A percentile compares a stretch with the other conserved stretches of the same genome.
Evolutionary conservation across 2,329 filamentous ascomycete genomes (phyloP).

Genomic region (Trichoderma simmonsii): DNA sequence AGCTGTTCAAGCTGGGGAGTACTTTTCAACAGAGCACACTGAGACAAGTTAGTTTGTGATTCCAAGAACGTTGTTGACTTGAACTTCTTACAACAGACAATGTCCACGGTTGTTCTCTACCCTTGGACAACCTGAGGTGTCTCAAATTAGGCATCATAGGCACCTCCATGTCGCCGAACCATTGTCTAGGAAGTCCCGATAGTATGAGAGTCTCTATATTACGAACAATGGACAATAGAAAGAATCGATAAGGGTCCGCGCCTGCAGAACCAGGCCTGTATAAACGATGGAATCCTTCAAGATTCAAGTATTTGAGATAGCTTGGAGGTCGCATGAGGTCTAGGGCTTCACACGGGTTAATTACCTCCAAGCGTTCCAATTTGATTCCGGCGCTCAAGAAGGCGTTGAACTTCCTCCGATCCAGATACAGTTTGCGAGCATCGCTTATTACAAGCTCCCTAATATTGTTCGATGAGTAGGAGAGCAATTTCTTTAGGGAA

Average conservation of each 20-base stretch:
- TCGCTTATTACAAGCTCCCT: constrained; percentile 14
- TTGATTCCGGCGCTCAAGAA: constrained; percentile 22
- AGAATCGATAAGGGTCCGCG: not conserved
- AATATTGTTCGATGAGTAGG: constrained; percentile 31
- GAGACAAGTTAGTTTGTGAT: not conserved
- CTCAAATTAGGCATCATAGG: constrained; percentile 30
- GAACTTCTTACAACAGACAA: constrained; percentile 22
- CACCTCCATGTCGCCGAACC: constrained; percentile 17
- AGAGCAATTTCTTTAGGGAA: constrained; percentile 30
- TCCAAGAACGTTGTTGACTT: constrained; percentile 33
- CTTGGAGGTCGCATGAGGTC: constrained; percentile 19
- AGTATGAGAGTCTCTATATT: constrained; percentile 28
- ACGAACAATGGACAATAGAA: constrained; percentile 25
- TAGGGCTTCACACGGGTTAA: constrained; percentile 13
- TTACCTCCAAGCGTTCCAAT: constrained; percentile 22
- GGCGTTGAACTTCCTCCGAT: constrained; percentile 11
- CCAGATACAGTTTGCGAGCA: constrained; percentile 4
- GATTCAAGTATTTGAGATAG: constrained; percentile 18
- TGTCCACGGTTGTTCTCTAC: not conserved
- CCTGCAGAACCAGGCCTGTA: not conserved
- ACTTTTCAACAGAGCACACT: not conserved
- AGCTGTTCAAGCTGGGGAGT: constrained; percentile 3
- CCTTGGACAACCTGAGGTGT: constrained; percentile 22
- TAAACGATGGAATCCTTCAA: constrained; percentile 23
- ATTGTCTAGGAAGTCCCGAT: constrained; percentile 22